A percentile compares a stretch with the other conserved stretches of the same genome.
These are phyloP conservation scores for Coemansia sp. DNA, from an alignment of 192 early-diverging fungal genomes.

Conservation along the genomic window DNA sequence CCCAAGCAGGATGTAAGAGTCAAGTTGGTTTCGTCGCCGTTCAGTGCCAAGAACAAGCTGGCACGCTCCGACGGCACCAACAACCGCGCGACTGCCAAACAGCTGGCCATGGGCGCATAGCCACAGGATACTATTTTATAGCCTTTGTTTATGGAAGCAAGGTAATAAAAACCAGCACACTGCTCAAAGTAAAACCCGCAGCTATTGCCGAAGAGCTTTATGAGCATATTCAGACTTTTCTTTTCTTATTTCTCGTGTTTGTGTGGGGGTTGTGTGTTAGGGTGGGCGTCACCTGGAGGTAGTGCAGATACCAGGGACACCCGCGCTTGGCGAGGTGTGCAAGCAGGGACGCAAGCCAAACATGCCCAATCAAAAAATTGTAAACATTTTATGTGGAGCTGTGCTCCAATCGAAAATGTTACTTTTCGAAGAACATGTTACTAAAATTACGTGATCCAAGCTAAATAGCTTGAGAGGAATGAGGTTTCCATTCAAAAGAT, in stretches of 20 bases:
- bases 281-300: slow-evolving; percentile 43
- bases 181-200: too few relatives aligned
- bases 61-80: slow-evolving; percentile 30
- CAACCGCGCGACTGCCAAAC: slow-evolving; percentile 22
- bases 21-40: slow-evolving; percentile 44
- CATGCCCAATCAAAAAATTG: slow-evolving; percentile 45
- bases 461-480: slow-evolving; percentile 30
- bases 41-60: slow-evolving; percentile 23
- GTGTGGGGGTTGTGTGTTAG: background rate
- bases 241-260: too few relatives aligned
- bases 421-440: slow-evolving; percentile 41
- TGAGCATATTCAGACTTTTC: too few relatives aligned
- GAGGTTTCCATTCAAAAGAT: slow-evolving; percentile 7
- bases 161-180: too few relatives aligned
- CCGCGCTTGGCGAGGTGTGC: slow-evolving; percentile 31
- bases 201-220: too few relatives aligned
- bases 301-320: slow-evolving; percentile 49
- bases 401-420: slow-evolving; percentile 38
- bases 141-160: too few relatives aligned
- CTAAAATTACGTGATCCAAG: slow-evolving; percentile 28
- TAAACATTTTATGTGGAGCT: slow-evolving; percentile 28
- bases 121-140: too few relatives aligned
- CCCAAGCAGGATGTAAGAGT: slow-evolving; percentile 23
- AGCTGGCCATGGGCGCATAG: background rate
- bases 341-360: slow-evolving; percentile 30